Conservation (phyloP, 1,139 yeast genomes). For the Suhomyces guaymorum region DNA sequence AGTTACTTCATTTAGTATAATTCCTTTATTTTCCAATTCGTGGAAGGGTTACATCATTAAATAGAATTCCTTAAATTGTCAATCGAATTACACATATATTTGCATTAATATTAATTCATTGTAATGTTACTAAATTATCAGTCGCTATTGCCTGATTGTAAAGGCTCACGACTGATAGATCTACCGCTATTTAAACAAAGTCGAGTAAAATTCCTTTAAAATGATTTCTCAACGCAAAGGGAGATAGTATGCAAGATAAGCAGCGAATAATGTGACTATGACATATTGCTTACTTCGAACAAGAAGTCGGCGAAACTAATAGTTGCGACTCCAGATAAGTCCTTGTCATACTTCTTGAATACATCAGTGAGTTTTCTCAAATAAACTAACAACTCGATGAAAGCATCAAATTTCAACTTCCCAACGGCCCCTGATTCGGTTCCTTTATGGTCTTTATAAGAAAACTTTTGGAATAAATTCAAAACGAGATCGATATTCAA, state of each 20-base stretch:
- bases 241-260: no score
- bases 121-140: no score
- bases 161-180: no score
- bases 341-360: slow-evolving; percentile 74
- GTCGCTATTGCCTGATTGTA: no score
- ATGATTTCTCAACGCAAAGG: no score
- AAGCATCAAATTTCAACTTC: slow-evolving; percentile 75
- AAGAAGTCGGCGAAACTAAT: slow-evolving; percentile 77
- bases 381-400: slow-evolving; percentile 79
- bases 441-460: slow-evolving; percentile 41
- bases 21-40: no score
- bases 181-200: no score
- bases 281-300: slow-evolving; percentile 55
- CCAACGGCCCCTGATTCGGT: slow-evolving; percentile 39
- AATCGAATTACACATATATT: no score
- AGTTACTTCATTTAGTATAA: slow-evolving; percentile 92
- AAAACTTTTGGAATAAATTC: slow-evolving; percentile 61
- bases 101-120: no score
- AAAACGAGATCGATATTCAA: slow-evolving; percentile 62
- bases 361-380: slow-evolving; percentile 74
- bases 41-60: no score
- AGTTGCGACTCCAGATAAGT: slow-evolving; percentile 75
- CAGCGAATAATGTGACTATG: slow-evolving; percentile 12
- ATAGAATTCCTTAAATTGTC: no score
- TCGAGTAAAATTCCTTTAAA: no score